These are phyloP conservation scores for Haplosporangium gracile DNA, from an alignment of 192 early-diverging fungal species.

Conservation along the genomic window DNA sequence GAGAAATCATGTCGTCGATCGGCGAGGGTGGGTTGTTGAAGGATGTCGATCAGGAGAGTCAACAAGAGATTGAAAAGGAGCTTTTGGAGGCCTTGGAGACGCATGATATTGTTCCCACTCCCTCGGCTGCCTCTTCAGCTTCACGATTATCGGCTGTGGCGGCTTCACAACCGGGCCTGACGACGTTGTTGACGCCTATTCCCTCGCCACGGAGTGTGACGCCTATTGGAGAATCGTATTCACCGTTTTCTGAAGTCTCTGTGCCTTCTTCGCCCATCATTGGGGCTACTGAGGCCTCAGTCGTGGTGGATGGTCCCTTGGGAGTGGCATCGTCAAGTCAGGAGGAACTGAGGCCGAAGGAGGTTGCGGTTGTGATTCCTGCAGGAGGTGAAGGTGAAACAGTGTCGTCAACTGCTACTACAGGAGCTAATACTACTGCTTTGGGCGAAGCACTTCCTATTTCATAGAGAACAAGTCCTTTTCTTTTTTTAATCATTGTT, in stretches of 20 bases:
- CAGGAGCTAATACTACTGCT: background rate
- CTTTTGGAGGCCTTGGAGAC: constrained; percentile 41
- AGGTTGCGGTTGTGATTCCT: background rate
- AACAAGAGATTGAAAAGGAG: constrained; percentile 45
- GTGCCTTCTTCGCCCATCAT: constrained; percentile 30
- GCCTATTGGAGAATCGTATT: constrained; percentile 28
- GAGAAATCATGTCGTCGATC: background rate
- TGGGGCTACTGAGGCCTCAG: no score
- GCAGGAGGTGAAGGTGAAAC: background rate
- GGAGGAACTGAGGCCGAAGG: background rate
- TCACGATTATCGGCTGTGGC: background rate
- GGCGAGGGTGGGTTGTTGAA: background rate
- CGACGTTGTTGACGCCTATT: background rate
- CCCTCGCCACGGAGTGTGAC: constrained; percentile 16
- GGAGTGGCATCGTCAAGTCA: background rate
- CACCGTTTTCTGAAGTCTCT: constrained; percentile 48
- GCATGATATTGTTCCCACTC: background rate
- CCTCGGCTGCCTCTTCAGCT: background rate
- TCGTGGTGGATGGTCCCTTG: constrained; percentile 7
- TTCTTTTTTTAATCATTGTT: background rate
- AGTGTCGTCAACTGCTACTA: background rate
- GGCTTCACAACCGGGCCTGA: background rate
- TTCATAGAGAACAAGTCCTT: background rate
- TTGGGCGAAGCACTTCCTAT: constrained; percentile 15
- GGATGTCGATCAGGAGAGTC: constrained; percentile 20